These are phyloP conservation scores for Alternaria atra DNA, from an alignment of 2,329 filamentous ascomycete species.

Conservation along the genomic window DNA sequence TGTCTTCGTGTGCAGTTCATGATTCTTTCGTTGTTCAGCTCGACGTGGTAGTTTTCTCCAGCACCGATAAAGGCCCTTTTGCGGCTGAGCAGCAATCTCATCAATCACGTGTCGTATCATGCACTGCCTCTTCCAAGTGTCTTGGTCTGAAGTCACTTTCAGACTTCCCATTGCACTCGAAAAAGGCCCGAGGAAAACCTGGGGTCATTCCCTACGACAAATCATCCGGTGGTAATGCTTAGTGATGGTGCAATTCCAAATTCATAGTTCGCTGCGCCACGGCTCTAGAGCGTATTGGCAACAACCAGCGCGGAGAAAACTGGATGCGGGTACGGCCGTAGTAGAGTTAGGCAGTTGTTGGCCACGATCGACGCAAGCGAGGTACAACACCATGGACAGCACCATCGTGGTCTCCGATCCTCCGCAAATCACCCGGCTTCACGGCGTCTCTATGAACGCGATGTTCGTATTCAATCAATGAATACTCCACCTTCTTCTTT, in stretches of 20 bases:
- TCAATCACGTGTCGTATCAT: background rate
- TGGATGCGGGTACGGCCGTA: background rate
- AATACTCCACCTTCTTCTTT: background rate
- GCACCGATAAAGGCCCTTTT: conserved; percentile 7
- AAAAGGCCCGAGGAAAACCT: background rate
- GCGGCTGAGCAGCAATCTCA: background rate
- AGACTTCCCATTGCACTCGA: too few relatives aligned
- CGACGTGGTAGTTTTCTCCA: background rate
- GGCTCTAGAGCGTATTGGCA: background rate
- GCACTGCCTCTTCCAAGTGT: conserved; percentile 8
- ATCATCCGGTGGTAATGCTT: too few relatives aligned
- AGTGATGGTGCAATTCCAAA: background rate
- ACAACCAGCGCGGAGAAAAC: background rate
- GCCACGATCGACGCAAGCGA: background rate
- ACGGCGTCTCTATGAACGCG: background rate
- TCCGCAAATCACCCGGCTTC: background rate
- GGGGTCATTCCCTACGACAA: background rate
- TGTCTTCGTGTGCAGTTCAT: background rate
- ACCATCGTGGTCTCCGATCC: background rate
- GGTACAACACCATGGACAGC: background rate
- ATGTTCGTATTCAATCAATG: background rate
- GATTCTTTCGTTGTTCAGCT: background rate
- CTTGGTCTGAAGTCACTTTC: background rate
- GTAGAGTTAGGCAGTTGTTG: background rate
- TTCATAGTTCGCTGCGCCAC: background rate